Percentiles rank a stretch among this genome's conserved stretches.
phyloP scores from a whole-genome alignment of 495 filamentous ascomycete species.

The Aspergillus cavernicola region DNA sequence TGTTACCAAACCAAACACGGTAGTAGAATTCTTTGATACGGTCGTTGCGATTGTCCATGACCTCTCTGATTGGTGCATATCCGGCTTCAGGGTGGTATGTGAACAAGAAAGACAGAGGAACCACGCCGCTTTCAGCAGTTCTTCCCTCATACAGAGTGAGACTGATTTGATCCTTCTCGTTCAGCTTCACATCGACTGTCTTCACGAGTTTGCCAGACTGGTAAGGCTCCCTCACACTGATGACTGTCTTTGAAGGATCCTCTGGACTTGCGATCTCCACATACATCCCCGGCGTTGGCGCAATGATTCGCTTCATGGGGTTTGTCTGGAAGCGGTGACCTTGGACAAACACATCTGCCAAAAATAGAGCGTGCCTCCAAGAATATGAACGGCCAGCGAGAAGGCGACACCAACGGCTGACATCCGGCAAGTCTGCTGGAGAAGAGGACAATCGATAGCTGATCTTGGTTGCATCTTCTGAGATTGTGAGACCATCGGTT shows the following conservation, averaged over 20 bases:
- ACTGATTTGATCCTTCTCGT: constrained; percentile 70
- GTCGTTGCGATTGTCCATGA: constrained; percentile 92
- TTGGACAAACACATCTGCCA: constrained; percentile 90
- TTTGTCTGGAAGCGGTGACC: constrained; percentile 96
- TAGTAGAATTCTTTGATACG: constrained; percentile 99
- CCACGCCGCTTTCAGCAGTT: constrained; percentile 72
- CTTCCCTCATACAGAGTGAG: constrained; percentile 87
- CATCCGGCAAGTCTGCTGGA: constrained; percentile 65
- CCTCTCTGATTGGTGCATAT: constrained; percentile 90
- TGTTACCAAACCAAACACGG: constrained; percentile 87
- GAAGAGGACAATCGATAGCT: constrained; percentile 74
- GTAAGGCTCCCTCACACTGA: constrained; percentile 69
- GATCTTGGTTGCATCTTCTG: constrained; percentile 67
- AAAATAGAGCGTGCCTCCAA: constrained; percentile 97
- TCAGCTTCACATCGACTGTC: constrained; percentile 79
- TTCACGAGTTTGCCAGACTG: constrained; percentile 66
- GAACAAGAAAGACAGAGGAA: constrained; percentile 78
- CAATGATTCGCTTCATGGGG: constrained; percentile 85
- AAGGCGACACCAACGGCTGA: constrained; percentile 79
- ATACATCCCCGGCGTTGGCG: constrained; percentile 76
- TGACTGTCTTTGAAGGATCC: constrained; percentile 72
- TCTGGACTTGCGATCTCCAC: constrained; percentile 82
- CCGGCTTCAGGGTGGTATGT: constrained; percentile 90
- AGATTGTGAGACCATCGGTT: constrained; percentile 76
- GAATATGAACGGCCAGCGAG: constrained; percentile 81